Conservation (phyloP, 202 grass and related monocot species). For the Carex sylvatica region DNA sequence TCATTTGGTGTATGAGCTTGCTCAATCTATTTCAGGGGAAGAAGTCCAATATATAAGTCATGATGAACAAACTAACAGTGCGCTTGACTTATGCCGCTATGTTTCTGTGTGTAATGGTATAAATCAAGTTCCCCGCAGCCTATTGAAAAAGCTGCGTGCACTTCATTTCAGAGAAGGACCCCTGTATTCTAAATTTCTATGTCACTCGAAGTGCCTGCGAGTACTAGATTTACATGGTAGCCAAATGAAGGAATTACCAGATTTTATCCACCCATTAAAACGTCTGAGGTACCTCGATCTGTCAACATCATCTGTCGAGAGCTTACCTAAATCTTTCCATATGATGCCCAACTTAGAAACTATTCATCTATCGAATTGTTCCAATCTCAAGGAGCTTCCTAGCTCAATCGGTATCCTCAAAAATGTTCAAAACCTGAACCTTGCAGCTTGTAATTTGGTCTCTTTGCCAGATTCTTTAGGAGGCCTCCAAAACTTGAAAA, state of each 20-base stretch:
- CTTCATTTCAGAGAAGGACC: constrained; percentile 44
- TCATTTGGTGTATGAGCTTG: constrained; percentile 58
- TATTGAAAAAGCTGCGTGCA: constrained; percentile 33
- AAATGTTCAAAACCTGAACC: constrained; percentile 42
- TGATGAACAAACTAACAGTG: constrained; percentile 20
- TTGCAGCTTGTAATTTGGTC: constrained; percentile 42
- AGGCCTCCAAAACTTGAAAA: constrained; percentile 36
- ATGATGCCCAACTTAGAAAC: constrained; percentile 48
- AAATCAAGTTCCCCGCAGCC: neutral
- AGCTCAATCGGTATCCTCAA: constrained; percentile 39
- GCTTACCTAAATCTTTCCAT: constrained; percentile 40
- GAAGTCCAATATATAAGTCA: constrained; percentile 36
- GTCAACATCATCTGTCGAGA: constrained; percentile 40
- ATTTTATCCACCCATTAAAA: constrained; percentile 37
- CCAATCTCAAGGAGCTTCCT: constrained; percentile 39
- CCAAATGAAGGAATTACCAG: constrained; percentile 29
- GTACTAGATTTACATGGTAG: constrained; percentile 53
- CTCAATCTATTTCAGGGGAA: constrained; percentile 46
- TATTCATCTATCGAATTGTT: constrained; percentile 40
- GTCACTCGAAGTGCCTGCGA: constrained; percentile 22
- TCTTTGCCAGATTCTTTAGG: constrained; percentile 47
- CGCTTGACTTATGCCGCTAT: constrained; percentile 29
- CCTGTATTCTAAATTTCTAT: constrained; percentile 20
- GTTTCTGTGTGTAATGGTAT: constrained; percentile 8
- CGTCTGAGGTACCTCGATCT: constrained; percentile 55